Conservation (phyloP, 2,329 filamentous ascomycete species). For the Cladosporium sp. region DNA sequence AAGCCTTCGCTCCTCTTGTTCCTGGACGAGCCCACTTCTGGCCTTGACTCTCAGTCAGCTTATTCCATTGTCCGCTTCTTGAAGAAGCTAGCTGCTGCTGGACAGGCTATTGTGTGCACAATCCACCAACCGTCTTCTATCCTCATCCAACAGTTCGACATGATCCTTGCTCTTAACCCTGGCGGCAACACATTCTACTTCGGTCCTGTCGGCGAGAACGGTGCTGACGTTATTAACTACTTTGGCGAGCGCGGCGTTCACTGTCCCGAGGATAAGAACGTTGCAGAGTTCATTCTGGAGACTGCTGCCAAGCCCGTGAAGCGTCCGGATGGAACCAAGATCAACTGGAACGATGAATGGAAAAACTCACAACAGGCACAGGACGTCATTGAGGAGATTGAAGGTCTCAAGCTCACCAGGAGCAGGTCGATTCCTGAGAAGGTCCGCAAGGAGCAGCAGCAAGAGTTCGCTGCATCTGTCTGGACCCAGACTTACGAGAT, state of each 20-base stretch:
- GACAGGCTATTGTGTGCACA: conserved; percentile 71
- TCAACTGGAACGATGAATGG: conserved; percentile 79
- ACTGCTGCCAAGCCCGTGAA: conserved; percentile 60
- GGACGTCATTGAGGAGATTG: conserved; percentile 63
- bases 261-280: conserved; percentile 66
- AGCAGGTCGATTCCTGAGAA: conserved; percentile 42
- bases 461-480: conserved; percentile 64
- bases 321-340: conserved; percentile 53
- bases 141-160: conserved; percentile 71
- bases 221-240: conserved; percentile 64
- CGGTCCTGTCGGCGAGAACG: conserved; percentile 68
- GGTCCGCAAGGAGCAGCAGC: conserved; percentile 41
- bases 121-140: conserved; percentile 72
- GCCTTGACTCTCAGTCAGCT: conserved; percentile 68
- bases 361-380: conserved; percentile 62
- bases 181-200: conserved; percentile 74
- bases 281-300: conserved; percentile 67
- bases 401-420: conserved; percentile 60
- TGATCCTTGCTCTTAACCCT: conserved; percentile 68
- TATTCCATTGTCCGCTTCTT: conserved; percentile 68
- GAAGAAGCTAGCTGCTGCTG: conserved; percentile 65
- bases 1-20: conserved; percentile 68
- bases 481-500: conserved; percentile 64
- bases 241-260: conserved; percentile 65
- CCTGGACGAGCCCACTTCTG: conserved; percentile 70